Evolutionary conservation across 371 early-diverging fungal species (phyloP), one percentile per base, ranked within the genome.

Genomic region (Nosema muscidifuracis): DNA sequence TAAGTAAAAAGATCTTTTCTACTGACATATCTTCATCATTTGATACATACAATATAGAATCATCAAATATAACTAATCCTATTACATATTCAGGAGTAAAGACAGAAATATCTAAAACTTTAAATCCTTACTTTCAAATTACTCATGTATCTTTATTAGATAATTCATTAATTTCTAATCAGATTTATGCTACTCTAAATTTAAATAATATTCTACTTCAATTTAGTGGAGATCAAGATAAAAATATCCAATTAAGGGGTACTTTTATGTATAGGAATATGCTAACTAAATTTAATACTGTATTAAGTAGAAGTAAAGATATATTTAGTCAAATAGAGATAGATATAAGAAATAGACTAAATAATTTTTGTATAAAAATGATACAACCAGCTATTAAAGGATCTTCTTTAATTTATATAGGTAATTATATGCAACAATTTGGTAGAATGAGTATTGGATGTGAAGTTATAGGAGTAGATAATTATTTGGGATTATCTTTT

Each of bases 311-410:
- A 40, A 67, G 42, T 28, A 69, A 64, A 36, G 74, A 78, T 40
- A 60, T 71, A 47, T 78, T 69, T 34, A 57, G 50, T 20, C 74
- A 70, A 50, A 40, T 74, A 9, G 65, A 78, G 33, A 1, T 58
- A 4, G 65, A 71, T 10, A 30, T 68, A 22, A 69, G 56, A 43
- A 57, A 28, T 42, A 50, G 24, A 56, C 24, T 43, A 15, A 76
- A 60, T 51, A 78, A 69, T 44, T 7, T 78, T 22, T 71, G 66
- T 15, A 31, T 78, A 15, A 78, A 78, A 68, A 0, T 74, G 38
- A 71, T 78, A 53, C 70, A 64, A 12, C 74, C 75, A 22, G 66
- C 70, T 12, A 20, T 74, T 33, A 61, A 78, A 42, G 63, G 66
- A n/a, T 44, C 71, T 12, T 65, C 64, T 0, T 64, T 63, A 28